Percentiles rank a stretch among this genome's conserved stretches.
These are phyloP conservation scores for Amesomyces nigricolor DNA, from an alignment of 2,329 filamentous ascomycete species.

Conservation along the genomic window DNA sequence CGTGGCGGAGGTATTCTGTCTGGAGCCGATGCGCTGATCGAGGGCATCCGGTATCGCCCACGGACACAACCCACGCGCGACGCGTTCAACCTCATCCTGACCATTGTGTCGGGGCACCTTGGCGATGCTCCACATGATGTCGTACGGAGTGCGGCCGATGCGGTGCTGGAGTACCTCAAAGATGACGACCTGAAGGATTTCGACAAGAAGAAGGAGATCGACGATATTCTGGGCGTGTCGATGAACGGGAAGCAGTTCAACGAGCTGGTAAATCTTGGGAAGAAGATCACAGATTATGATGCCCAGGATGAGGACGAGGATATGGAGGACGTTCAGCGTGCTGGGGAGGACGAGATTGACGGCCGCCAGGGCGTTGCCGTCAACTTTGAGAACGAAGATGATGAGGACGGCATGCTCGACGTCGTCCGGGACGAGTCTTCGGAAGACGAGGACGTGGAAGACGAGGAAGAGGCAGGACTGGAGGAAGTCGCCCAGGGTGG, in stretches of 20 bases:
- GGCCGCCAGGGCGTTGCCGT: slow-evolving; percentile 96
- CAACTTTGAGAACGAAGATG: slow-evolving; percentile 89
- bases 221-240: slow-evolving; percentile 80
- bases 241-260: slow-evolving; percentile 91
- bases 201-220: slow-evolving; percentile 96
- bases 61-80: slow-evolving; percentile 85
- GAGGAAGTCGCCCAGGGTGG: slow-evolving; percentile 49
- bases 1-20: slow-evolving; percentile 74
- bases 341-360: slow-evolving; percentile 70
- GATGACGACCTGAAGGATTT: slow-evolving; percentile 95
- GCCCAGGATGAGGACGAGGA: slow-evolving; percentile 93
- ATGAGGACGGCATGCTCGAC: slow-evolving; percentile 68
- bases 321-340: slow-evolving; percentile 64
- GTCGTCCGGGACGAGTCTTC: slow-evolving; percentile 86
- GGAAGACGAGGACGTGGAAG: slow-evolving; percentile 67
- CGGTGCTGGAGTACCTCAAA: slow-evolving; percentile 84
- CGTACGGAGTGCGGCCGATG: slow-evolving; percentile 89
- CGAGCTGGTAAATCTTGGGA: slow-evolving; percentile 89
- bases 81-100: slow-evolving; percentile 90
- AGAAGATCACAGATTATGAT: slow-evolving; percentile 99
- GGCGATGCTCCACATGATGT: slow-evolving; percentile 91
- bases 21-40: slow-evolving; percentile 78
- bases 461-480: slow-evolving; percentile 53
- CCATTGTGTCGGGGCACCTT: slow-evolving; percentile 78
- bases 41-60: slow-evolving; percentile 87